Percentiles rank a stretch among this genome's conserved stretches.
phyloP scores from a whole-genome alignment of 2,329 filamentous ascomycete genomes.

The Stagonosporopsis cucurbitacearum region DNA sequence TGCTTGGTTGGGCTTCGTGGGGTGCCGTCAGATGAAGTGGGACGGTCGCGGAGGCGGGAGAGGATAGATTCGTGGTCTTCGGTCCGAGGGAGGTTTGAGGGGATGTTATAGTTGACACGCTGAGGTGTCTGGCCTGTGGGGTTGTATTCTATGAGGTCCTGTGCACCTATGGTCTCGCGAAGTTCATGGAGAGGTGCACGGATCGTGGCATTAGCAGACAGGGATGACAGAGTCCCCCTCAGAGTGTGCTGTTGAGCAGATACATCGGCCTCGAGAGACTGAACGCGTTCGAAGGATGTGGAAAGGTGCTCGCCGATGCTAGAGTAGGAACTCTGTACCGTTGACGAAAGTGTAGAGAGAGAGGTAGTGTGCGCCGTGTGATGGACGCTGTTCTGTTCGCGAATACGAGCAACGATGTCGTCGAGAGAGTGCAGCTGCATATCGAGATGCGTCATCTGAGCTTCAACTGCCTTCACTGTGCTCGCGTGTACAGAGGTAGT shows the following conservation, averaged over 20 bases:
- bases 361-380: conserved; percentile 73
- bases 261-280: conserved; percentile 73
- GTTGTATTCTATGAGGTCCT: conserved; percentile 77
- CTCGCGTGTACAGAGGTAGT: conserved; percentile 89
- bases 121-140: conserved; percentile 87
- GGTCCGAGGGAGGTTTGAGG: conserved; percentile 78
- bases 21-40: conserved; percentile 36
- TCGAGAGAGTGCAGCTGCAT: conserved; percentile 90
- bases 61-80: conserved; percentile 65
- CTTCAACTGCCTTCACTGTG: conserved; percentile 86
- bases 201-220: conserved; percentile 62
- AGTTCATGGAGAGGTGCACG: conserved; percentile 75
- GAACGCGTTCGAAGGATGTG: conserved; percentile 70
- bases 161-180: conserved; percentile 69
- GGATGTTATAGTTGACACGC: conserved; percentile 81
- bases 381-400: conserved; percentile 79
- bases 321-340: conserved; percentile 75
- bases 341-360: conserved; percentile 68
- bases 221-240: conserved; percentile 65
- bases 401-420: conserved; percentile 84
- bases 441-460: conserved; percentile 85
- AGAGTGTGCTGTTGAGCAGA: conserved; percentile 65
- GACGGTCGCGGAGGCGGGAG: conserved; percentile 53
- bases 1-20: conserved; percentile 56
- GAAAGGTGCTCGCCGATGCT: conserved; percentile 74